These are phyloP conservation scores for Epicoccum nigrum DNA, from an alignment of 2,329 filamentous ascomycete genomes.

Conservation along the genomic window DNA sequence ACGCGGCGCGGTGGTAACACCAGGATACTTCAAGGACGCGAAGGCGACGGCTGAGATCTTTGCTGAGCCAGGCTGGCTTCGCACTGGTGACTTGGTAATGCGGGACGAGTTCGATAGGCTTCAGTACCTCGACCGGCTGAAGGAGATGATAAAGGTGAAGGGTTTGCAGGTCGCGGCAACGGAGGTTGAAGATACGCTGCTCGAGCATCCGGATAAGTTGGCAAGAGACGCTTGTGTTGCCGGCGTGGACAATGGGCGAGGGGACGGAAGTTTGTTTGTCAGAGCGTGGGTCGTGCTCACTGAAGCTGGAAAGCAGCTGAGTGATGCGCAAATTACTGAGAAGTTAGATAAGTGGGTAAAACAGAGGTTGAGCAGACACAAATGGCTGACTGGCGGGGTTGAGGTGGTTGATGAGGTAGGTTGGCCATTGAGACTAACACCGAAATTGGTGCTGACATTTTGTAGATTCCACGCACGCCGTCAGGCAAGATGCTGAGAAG, in stretches of 20 bases:
- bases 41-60: slow-evolving; percentile 38
- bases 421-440: too few species aligned
- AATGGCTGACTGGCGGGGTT: slow-evolving; percentile 40
- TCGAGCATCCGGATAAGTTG: slow-evolving; percentile 47
- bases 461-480: slow-evolving; percentile 36
- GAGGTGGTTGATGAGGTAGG: slow-evolving; percentile 38
- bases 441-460: neutral
- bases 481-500: slow-evolving; percentile 39
- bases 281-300: slow-evolving; percentile 40
- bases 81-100: slow-evolving; percentile 38
- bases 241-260: slow-evolving; percentile 38
- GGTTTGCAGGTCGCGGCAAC: slow-evolving; percentile 58
- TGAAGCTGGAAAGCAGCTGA: slow-evolving; percentile 19
- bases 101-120: slow-evolving; percentile 35
- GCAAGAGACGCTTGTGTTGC: slow-evolving; percentile 41
- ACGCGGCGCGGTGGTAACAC: slow-evolving; percentile 36
- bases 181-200: slow-evolving; percentile 55
- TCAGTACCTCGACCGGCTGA: slow-evolving; percentile 45
- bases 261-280: slow-evolving; percentile 39
- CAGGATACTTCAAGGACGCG: slow-evolving; percentile 40
- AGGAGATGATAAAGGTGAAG: slow-evolving; percentile 58
- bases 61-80: slow-evolving; percentile 34
- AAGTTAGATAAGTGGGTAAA: slow-evolving; percentile 35
- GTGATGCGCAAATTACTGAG: slow-evolving; percentile 20
- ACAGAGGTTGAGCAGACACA: slow-evolving; percentile 33